Conservation (phyloP, 805 yeast genomes). For the Lachancea fermentati region DNA sequence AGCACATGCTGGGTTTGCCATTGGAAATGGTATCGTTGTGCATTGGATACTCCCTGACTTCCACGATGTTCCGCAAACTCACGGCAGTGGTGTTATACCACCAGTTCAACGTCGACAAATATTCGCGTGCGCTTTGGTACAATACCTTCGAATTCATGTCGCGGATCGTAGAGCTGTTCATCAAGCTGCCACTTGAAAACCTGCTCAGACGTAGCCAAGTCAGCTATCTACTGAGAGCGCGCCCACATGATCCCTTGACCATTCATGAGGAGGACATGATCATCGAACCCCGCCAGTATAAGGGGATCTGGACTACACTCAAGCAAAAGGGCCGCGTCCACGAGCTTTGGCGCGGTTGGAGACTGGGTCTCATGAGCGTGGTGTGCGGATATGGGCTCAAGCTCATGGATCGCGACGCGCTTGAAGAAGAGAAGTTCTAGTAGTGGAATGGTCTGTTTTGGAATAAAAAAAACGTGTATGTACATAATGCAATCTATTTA, state of each 20-base stretch:
- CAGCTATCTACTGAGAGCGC: conserved; percentile 44
- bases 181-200: conserved; percentile 84
- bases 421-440: conserved; percentile 38
- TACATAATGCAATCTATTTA: conserved; percentile 4
- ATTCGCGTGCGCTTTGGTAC: conserved; percentile 55
- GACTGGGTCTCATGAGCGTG: conserved; percentile 72
- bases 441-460: background rate
- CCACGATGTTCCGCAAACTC: conserved; percentile 55
- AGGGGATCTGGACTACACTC: conserved; percentile 49
- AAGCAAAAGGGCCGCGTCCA: conserved; percentile 39
- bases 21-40: conserved; percentile 60
- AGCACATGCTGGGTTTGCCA: conserved; percentile 49
- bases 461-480: background rate
- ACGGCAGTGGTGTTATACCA: conserved; percentile 61
- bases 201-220: conserved; percentile 80
- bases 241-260: conserved; percentile 33
- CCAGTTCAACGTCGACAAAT: conserved; percentile 59
- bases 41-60: conserved; percentile 53
- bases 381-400: conserved; percentile 79
- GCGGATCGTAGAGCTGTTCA: conserved; percentile 62
- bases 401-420: conserved; percentile 42
- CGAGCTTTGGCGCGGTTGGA: conserved; percentile 83
- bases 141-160: conserved; percentile 53
- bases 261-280: conserved; percentile 47
- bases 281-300: conserved; percentile 51